Conservation (phyloP, 2,329 filamentous ascomycete species). For the Tolypocladium tundrense region DNA sequence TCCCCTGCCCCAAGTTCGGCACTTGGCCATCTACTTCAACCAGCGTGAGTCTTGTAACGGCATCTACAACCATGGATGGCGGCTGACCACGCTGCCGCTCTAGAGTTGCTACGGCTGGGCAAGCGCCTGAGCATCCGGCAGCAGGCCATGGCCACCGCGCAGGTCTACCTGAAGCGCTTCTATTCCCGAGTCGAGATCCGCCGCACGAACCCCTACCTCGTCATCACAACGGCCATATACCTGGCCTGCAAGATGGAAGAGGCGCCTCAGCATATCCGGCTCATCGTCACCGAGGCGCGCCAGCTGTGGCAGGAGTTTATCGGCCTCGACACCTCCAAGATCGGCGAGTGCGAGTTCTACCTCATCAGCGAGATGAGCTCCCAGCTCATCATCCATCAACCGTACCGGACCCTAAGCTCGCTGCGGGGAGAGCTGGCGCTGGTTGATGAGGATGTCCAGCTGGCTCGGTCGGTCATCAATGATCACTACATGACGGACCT, state of each 20-base stretch:
- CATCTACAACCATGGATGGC: not conserved
- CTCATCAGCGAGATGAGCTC: slow-evolving; percentile 87
- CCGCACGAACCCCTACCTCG: slow-evolving; percentile 84
- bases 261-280: slow-evolving; percentile 87
- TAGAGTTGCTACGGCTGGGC: slow-evolving; percentile 72
- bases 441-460: slow-evolving; percentile 64
- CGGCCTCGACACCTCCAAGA: slow-evolving; percentile 65
- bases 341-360: slow-evolving; percentile 90
- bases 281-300: slow-evolving; percentile 78
- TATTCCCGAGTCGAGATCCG: slow-evolving; percentile 87
- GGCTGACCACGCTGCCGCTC: not conserved
- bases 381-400: slow-evolving; percentile 82
- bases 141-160: slow-evolving; percentile 86
- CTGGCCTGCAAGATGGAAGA: slow-evolving; percentile 98
- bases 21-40: slow-evolving; percentile 86
- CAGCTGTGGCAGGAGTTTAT: slow-evolving; percentile 75
- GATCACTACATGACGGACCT: slow-evolving; percentile 89
- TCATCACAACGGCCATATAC: slow-evolving; percentile 89
- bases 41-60: slow-evolving; percentile 50
- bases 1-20: slow-evolving; percentile 69
- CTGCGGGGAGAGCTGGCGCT: slow-evolving; percentile 61
- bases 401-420: slow-evolving; percentile 70
- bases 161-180: slow-evolving; percentile 90
- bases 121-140: slow-evolving; percentile 79
- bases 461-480: slow-evolving; percentile 79